Percentiles rank a stretch among this genome's conserved stretches.
Evolutionary conservation across 768 basidiomycete genomes (phyloP).

Genomic region (Trametes cinnabarina): DNA sequence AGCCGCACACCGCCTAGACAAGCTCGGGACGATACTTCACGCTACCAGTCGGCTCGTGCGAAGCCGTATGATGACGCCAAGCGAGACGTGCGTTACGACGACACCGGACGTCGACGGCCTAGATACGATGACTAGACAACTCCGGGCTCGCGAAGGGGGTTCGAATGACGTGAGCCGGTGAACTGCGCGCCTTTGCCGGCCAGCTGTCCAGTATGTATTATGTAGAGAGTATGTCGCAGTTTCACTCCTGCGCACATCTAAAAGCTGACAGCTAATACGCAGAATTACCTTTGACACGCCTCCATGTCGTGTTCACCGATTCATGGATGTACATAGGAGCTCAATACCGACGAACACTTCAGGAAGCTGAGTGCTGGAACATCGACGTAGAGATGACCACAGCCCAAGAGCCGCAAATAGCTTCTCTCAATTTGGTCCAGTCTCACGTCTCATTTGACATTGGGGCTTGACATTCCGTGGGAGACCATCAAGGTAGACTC

Average conservation of each 20-base stretch:
- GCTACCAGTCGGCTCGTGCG: not conserved
- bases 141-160: slow-evolving; percentile 14
- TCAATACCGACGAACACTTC: too few species aligned
- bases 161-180: slow-evolving; percentile 14
- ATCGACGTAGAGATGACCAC: too few species aligned
- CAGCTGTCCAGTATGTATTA: not conserved
- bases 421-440: too few species aligned
- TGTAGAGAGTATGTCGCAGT: not conserved
- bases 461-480: too few species aligned
- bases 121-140: slow-evolving; percentile 3
- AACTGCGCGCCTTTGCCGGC: not conserved
- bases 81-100: not conserved
- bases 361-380: too few species aligned
- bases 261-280: not conserved
- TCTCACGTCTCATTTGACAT: too few species aligned
- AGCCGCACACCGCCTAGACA: not conserved
- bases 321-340: not conserved
- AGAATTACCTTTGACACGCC: too few species aligned
- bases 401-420: too few species aligned
- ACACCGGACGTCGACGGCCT: slow-evolving; percentile 2
- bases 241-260: not conserved
- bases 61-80: slow-evolving; percentile 1
- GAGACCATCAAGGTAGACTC: too few species aligned
- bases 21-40: not conserved
- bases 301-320: not conserved